Evolutionary conservation across 345 rosid genomes (phyloP).

Genomic region (Bretschneidera sinensis): DNA sequence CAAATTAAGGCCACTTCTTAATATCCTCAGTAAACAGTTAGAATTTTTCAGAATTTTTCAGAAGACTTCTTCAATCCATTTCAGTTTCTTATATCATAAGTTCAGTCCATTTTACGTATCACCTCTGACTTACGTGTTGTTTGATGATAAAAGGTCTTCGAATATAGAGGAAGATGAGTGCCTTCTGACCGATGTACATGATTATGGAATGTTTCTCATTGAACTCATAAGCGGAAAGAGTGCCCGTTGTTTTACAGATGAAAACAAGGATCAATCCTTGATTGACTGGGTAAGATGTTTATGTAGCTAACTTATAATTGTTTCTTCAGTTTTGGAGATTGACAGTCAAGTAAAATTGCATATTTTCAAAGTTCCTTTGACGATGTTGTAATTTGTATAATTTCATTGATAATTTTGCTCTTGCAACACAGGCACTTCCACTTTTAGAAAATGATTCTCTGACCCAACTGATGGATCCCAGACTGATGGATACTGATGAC

Average conservation of each 20-base stretch:
- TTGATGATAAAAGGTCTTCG: conserved; percentile 18
- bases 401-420: no score
- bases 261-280: conserved; percentile 23
- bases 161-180: conserved; percentile 23
- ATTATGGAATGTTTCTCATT: conserved; percentile 36
- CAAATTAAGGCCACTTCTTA: no score
- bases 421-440: conserved; percentile 33
- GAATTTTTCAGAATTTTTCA: no score
- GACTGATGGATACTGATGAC: conserved; percentile 26
- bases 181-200: conserved; percentile 30
- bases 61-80: no score
- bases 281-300: conserved; percentile 34
- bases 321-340: background rate
- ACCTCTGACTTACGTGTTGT: no score
- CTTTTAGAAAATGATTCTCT: conserved; percentile 20
- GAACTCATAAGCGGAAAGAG: conserved; percentile 45
- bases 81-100: no score
- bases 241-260: conserved; percentile 15
- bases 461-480: conserved; percentile 26
- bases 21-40: no score
- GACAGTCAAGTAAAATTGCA: no score
- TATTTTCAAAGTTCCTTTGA: no score
- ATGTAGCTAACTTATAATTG: background rate
- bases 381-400: no score
- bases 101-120: no score